Percentiles rank a stretch among this genome's conserved stretches.
Conservation (phyloP, 192 early-diverging fungal species). For the Entophlyctis luteolus region DNA sequence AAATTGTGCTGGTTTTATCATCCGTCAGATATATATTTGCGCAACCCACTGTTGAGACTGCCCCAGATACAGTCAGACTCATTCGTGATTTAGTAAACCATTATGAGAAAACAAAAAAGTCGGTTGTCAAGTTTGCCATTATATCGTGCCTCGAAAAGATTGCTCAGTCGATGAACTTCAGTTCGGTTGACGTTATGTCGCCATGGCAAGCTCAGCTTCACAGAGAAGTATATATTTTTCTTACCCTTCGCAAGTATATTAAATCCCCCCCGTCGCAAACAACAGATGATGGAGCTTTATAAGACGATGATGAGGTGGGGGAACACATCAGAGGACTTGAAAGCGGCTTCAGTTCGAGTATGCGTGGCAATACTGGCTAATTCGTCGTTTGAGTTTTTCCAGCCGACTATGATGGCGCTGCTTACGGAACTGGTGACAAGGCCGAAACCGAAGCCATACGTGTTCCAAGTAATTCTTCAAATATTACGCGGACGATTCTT, state of each 20-base stretch:
- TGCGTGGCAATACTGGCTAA: constrained; percentile 44
- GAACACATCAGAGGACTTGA: constrained; percentile 36
- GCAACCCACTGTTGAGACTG: constrained; percentile 25
- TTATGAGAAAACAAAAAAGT: constrained; percentile 41
- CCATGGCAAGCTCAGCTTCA: constrained; percentile 29
- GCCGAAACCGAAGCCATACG: constrained; percentile 33
- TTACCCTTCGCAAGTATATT: neutral
- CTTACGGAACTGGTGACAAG: constrained; percentile 34
- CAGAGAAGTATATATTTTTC: constrained; percentile 26
- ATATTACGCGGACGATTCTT: constrained; percentile 46
- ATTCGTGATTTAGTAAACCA: constrained; percentile 32
- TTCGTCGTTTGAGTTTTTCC: constrained; percentile 40
- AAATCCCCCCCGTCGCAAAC: neutral
- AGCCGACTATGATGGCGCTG: constrained; percentile 30
- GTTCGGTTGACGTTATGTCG: neutral
- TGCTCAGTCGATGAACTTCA: constrained; percentile 46
- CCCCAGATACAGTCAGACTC: constrained; percentile 22
- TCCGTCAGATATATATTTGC: constrained; percentile 40
- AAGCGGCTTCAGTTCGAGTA: constrained; percentile 32
- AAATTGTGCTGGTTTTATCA: constrained; percentile 43
- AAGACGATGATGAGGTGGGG: constrained; percentile 42
- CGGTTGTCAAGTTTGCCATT: constrained; percentile 37
- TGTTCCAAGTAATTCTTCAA: constrained; percentile 42
- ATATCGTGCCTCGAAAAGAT: constrained; percentile 46
- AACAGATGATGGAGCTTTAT: constrained; percentile 36